Base-by-base conservation (phyloP, 192 early-diverging fungal species). In the Irineochytrium annulatum region DNA sequence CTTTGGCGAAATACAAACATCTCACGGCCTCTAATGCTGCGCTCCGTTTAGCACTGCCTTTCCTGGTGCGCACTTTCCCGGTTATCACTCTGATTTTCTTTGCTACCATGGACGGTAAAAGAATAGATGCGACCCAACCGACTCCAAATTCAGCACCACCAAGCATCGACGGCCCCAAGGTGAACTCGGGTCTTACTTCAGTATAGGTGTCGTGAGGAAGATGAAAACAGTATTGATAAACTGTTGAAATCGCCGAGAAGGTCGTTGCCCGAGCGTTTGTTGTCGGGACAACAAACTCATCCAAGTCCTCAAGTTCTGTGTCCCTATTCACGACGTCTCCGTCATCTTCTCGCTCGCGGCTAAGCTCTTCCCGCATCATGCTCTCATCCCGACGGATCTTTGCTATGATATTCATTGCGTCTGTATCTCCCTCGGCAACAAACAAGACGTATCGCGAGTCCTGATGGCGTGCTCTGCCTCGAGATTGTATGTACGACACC, bases 401-500 rank as follows among this genome's bases (percentile, higher is more conserved):
- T 0, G 28, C 31, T 17, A 71, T 58, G 16, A 57, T 64, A 30
- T 17, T 16, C 33, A 39, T 53, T 55, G 34, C 33, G 27, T 72
- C 67, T 46, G 37, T 34, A 65, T 76, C 59, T 61, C 52, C 27
- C 29, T 67, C 57, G 34, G 62, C 59, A 22, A 57, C 43, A 68
- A 77, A 78, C 16, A 92, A 71, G 22, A 93, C 80, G 54, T 87
- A 96, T 32, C 80, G 77, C 20, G 90, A 90, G 48, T 85, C 71
- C 16, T 69, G 68, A 54, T 86, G 81, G 8, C 91, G 80, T 2
- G 91, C 93, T 16, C 94, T 78, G 14, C 92, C 92, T 28, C 91
- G 83, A n/a, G 90, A 92, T 67, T 94, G 94, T 11, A 95, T 94
- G 51, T 91, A 57, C 8, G 43, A 51, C 84, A 54, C 86, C 79